Conservation (phyloP, 75 land plant genomes). For the Adiantum capillusveneris region DNA sequence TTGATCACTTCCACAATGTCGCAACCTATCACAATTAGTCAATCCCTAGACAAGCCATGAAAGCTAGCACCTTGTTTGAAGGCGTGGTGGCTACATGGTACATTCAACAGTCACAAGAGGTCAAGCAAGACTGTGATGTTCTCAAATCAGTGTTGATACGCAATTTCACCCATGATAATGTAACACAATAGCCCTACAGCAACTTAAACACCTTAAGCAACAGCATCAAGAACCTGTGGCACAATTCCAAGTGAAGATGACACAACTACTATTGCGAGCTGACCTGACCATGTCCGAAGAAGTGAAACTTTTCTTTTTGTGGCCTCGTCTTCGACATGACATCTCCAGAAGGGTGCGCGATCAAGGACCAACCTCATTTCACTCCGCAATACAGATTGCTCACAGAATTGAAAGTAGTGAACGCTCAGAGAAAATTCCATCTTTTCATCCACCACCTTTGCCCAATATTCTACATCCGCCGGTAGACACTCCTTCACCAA, state of each 20-base stretch:
- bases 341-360: too few species aligned
- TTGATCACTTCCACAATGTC: neutral
- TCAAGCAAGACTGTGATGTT: neutral
- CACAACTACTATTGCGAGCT: neutral
- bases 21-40: neutral
- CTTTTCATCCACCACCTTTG: too few species aligned
- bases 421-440: too few species aligned
- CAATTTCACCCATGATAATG: neutral
- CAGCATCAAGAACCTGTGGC: neutral
- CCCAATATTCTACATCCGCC: too few species aligned
- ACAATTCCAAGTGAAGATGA: neutral
- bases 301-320: constrained; percentile 1
- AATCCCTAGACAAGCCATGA: neutral
- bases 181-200: neutral
- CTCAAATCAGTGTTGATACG: neutral
- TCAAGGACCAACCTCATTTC: neutral
- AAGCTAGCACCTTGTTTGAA: neutral
- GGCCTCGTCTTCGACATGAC: neutral
- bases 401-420: too few species aligned
- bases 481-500: too few species aligned
- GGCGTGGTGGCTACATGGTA: neutral
- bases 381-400: too few species aligned
- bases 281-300: neutral
- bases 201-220: neutral
- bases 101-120: neutral